phyloP scores from a whole-genome alignment of 768 basidiomycete genomes.

The Leccinum obscurum region DNA sequence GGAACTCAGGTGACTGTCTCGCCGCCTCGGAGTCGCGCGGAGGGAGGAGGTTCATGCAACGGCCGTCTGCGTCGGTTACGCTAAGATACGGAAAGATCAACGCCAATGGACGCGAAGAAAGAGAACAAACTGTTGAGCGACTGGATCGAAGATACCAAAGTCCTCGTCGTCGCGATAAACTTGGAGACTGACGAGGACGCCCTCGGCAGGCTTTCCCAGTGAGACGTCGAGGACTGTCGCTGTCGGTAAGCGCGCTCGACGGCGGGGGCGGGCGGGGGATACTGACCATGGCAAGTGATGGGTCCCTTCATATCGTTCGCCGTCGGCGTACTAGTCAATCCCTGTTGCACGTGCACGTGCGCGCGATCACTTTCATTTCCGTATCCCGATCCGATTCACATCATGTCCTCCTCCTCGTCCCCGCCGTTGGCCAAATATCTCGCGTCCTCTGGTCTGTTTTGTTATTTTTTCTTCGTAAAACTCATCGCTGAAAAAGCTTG shows the following conservation, averaged over 20 bases:
- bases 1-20: slow-evolving; percentile 38
- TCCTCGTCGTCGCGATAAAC: slow-evolving; percentile 40
- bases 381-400: slow-evolving; percentile 22
- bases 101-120: neutral
- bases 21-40: slow-evolving; percentile 47
- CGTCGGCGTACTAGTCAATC: slow-evolving; percentile 1
- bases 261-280: neutral
- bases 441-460: slow-evolving; percentile 77
- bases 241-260: slow-evolving; percentile 2
- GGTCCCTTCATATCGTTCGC: slow-evolving; percentile 62
- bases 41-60: slow-evolving; percentile 76
- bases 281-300: slow-evolving; percentile 87
- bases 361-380: slow-evolving; percentile 4
- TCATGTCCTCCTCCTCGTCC: slow-evolving; percentile 36
- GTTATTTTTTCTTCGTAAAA: neutral
- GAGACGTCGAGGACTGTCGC: slow-evolving; percentile 81
- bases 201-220: slow-evolving; percentile 75
- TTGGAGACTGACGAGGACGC: slow-evolving; percentile 66
- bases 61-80: slow-evolving; percentile 76
- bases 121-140: slow-evolving; percentile 62
- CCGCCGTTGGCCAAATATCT: slow-evolving; percentile 87
- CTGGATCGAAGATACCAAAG: slow-evolving; percentile 47
- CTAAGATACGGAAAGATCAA: slow-evolving; percentile 38
- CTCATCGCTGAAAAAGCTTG: neutral
- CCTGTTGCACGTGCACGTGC: neutral